Evolutionary conservation across 371 early-diverging fungal genomes (phyloP).

Genomic region (Zancudomyces culisetae): DNA sequence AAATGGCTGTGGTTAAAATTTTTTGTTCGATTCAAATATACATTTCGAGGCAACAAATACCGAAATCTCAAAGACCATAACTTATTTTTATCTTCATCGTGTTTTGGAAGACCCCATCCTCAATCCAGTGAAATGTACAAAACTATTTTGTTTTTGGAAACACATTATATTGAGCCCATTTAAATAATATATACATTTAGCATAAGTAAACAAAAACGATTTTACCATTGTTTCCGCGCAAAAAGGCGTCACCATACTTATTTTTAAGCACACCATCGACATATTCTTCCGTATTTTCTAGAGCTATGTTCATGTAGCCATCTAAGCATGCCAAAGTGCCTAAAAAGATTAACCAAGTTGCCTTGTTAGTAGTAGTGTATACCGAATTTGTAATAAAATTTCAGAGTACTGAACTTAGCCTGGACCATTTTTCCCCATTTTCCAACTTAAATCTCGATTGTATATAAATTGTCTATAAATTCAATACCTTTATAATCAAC

Average conservation of each 20-base stretch:
- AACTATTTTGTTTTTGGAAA: too few species aligned
- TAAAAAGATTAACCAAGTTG: conserved; percentile 8
- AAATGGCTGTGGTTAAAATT: too few species aligned
- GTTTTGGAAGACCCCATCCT: too few species aligned
- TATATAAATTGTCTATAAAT: not conserved
- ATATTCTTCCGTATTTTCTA: conserved; percentile 90
- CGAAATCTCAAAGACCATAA: too few species aligned
- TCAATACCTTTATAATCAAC: conserved; percentile 73
- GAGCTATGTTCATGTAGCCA: conserved; percentile 97
- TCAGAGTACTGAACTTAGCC: not conserved
- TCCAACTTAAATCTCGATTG: not conserved
- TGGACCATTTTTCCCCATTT: not conserved
- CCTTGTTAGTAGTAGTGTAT: not conserved
- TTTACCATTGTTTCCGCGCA: conserved; percentile 83
- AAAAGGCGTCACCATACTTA: conserved; percentile 86
- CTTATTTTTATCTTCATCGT: too few species aligned
- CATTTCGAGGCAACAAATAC: too few species aligned
- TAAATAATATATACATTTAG: too few species aligned
- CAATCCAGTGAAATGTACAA: too few species aligned
- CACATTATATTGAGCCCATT: too few species aligned
- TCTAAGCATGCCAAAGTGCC: conserved; percentile 88
- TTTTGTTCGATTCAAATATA: too few species aligned
- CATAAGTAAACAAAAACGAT: too few species aligned
- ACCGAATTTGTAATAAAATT: not conserved
- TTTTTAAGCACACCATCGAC: conserved; percentile 80